Conservation (phyloP, 2,329 filamentous ascomycete species). For the Tolypocladium tundrense region DNA sequence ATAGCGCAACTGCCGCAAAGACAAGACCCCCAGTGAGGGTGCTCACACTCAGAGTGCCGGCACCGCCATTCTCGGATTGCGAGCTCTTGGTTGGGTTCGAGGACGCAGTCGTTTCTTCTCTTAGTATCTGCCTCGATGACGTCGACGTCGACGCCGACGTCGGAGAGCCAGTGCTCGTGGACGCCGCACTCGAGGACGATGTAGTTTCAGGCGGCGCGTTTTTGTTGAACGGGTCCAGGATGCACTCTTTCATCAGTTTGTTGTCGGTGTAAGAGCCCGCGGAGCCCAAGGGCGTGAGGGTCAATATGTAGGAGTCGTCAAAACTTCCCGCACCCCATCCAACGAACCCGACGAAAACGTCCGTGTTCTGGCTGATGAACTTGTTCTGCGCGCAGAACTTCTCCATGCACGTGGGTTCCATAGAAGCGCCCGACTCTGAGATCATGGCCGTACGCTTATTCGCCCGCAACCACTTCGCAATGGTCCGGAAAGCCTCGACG, state of each 20-base stretch:
- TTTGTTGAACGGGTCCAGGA: constrained; percentile 23
- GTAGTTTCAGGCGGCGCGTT: not conserved
- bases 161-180: not conserved
- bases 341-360: constrained; percentile 36
- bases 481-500: constrained; percentile 32
- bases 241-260: constrained; percentile 30
- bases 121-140: not conserved
- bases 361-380: constrained; percentile 33
- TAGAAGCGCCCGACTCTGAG: constrained; percentile 41
- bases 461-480: constrained; percentile 35
- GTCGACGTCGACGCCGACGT: not conserved
- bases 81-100: not conserved
- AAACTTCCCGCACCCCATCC: constrained; percentile 37
- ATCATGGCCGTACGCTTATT: constrained; percentile 39
- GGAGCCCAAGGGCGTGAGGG: constrained; percentile 25
- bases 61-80: not conserved
- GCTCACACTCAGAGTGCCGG: not conserved
- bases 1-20: not conserved
- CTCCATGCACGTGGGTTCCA: constrained; percentile 29
- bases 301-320: constrained; percentile 28
- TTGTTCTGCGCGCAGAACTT: constrained; percentile 35
- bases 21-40: not conserved
- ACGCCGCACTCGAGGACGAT: not conserved
- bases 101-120: not conserved
- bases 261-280: constrained; percentile 22